These are phyloP conservation scores for Cordyceps cateniannulata DNA, from an alignment of 2,329 filamentous ascomycete genomes.

Conservation along the genomic window DNA sequence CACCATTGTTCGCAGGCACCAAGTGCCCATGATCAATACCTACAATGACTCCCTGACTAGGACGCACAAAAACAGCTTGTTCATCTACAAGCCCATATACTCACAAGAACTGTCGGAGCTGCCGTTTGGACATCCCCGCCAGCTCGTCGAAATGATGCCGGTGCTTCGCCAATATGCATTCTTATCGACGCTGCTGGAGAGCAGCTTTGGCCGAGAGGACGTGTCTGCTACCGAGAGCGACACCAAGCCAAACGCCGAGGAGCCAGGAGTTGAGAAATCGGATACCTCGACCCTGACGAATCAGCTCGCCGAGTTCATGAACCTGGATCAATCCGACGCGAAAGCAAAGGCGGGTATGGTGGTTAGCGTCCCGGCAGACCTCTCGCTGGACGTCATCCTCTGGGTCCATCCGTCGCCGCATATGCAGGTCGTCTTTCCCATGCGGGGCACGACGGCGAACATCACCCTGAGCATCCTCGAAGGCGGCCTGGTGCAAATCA, in stretches of 20 bases:
- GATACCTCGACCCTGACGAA: constrained; percentile 24
- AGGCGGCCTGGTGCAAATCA: constrained; percentile 52
- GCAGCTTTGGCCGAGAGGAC: constrained; percentile 45
- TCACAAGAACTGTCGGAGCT: constrained; percentile 60
- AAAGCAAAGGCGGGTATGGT: background rate
- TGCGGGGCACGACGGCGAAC: constrained; percentile 40
- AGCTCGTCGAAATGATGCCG: constrained; percentile 69
- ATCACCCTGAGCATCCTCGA: constrained; percentile 53
- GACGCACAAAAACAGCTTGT: constrained; percentile 54
- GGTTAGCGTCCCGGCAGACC: constrained; percentile 12
- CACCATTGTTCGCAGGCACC: constrained; percentile 43
- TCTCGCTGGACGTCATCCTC: constrained; percentile 47
- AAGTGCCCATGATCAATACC: constrained; percentile 36
- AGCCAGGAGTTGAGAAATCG: constrained; percentile 7
- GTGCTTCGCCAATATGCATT: constrained; percentile 69
- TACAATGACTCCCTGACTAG: constrained; percentile 25
- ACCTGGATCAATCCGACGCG: background rate
- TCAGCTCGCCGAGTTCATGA: constrained; percentile 28
- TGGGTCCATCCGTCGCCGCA: constrained; percentile 43
- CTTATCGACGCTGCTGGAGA: constrained; percentile 56
- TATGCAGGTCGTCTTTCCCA: constrained; percentile 49
- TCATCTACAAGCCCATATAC: constrained; percentile 67
- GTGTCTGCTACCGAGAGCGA: constrained; percentile 15
- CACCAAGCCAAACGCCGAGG: constrained; percentile 12
- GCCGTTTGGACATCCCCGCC: constrained; percentile 71